Conservation (phyloP, 495 filamentous ascomycete genomes). For the Aeminium ludgeri region DNA sequence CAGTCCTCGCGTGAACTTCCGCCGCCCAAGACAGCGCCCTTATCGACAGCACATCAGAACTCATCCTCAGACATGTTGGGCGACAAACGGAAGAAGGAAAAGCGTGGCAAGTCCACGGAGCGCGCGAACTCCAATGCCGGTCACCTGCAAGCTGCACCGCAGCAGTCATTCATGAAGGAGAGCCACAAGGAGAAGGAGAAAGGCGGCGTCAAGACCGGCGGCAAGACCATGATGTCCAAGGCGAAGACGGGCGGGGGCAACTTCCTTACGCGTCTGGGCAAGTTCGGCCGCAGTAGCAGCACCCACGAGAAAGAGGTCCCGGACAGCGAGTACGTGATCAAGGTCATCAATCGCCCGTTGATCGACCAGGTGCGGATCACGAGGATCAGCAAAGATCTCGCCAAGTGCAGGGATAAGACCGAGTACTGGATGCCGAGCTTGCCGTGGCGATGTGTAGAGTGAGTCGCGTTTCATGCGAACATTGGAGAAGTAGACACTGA, state of each 20-base stretch:
- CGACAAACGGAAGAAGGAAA: slow-evolving; percentile 4
- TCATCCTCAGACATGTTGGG: slow-evolving; percentile 3
- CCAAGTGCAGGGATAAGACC: slow-evolving; percentile 75
- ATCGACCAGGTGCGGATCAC: slow-evolving; percentile 74
- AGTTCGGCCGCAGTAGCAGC: slow-evolving; percentile 54
- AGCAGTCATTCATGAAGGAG: slow-evolving; percentile 20
- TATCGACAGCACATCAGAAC: slow-evolving; percentile 2
- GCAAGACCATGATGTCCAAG: slow-evolving; percentile 53
- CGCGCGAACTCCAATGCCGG: slow-evolving; percentile 4
- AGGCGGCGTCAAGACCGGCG: slow-evolving; percentile 42
- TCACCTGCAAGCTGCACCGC: slow-evolving; percentile 15
- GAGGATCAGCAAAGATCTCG: slow-evolving; percentile 67
- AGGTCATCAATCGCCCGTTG: slow-evolving; percentile 63
- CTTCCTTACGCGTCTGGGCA: slow-evolving; percentile 59
- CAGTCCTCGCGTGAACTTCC: slow-evolving; percentile 3
- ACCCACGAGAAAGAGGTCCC: slow-evolving; percentile 47
- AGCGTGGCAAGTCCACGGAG: slow-evolving; percentile 15
- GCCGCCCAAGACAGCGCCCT: slow-evolving; percentile 12
- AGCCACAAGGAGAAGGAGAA: slow-evolving; percentile 9
- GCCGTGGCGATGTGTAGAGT: slow-evolving; percentile 81
- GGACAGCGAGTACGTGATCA: slow-evolving; percentile 61
- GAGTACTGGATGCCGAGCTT: slow-evolving; percentile 95
- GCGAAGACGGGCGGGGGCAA: slow-evolving; percentile 56
- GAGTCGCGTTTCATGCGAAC: slow-evolving; percentile 16
- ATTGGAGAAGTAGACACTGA: slow-evolving; percentile 1